Conservation (phyloP, 2,329 filamentous ascomycete genomes). For the Aureobasidium mangrovei region DNA sequence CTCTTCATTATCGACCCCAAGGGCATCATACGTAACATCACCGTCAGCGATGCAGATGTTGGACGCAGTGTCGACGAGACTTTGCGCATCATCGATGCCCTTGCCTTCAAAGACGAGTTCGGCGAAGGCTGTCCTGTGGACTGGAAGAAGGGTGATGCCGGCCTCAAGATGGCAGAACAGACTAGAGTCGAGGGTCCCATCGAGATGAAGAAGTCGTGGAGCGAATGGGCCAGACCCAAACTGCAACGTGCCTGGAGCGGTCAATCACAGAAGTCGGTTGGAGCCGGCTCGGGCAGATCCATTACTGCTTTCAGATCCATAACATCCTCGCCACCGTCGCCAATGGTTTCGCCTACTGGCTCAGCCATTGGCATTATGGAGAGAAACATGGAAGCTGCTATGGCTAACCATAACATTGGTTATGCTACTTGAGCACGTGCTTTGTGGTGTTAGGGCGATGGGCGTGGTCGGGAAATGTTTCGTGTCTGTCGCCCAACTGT, state of each 20-base stretch:
- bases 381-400: constrained; percentile 25
- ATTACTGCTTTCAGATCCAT: constrained; percentile 6
- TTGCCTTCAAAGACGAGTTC: constrained; percentile 38
- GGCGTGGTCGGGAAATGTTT: no score
- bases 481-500: no score
- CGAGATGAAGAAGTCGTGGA: constrained; percentile 25
- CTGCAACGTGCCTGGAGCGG: constrained; percentile 24
- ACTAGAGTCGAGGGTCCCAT: constrained; percentile 21
- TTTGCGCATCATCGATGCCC: constrained; percentile 47
- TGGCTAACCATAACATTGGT: constrained; percentile 21
- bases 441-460: no score
- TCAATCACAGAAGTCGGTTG: constrained; percentile 17
- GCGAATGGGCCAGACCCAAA: constrained; percentile 27
- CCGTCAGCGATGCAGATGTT: constrained; percentile 57
- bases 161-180: constrained; percentile 21
- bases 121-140: constrained; percentile 31
- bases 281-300: constrained; percentile 8
- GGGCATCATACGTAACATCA: constrained; percentile 52
- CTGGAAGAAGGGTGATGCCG: constrained; percentile 27
- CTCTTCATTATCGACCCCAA: constrained; percentile 59
- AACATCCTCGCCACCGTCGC: constrained; percentile 14
- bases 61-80: constrained; percentile 57
- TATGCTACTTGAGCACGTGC: constrained; percentile 14
- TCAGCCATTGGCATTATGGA: constrained; percentile 15
- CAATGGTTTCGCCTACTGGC: constrained; percentile 21